A percentile compares a stretch with the other conserved stretches of the same genome.
Evolutionary conservation across 2,329 filamentous ascomycete genomes (phyloP).

Genomic region (Trichothecium roseum): DNA sequence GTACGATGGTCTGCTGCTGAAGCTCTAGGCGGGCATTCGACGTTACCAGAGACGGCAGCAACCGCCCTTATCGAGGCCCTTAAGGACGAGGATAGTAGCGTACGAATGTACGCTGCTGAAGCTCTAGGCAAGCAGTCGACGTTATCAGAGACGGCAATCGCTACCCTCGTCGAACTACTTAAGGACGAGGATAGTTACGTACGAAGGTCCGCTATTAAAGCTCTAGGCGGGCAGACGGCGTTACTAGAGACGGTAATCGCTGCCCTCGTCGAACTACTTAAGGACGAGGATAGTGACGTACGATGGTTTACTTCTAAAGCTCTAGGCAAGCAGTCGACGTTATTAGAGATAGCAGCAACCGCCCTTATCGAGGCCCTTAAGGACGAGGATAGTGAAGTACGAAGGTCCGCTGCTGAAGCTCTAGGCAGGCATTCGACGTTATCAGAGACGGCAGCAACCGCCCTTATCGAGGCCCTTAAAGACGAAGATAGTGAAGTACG

Average conservation of each 20-base stretch:
- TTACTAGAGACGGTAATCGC: not conserved
- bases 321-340: conserved; percentile 2
- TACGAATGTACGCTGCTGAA: not conserved
- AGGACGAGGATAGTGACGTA: not conserved
- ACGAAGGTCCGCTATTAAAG: not conserved
- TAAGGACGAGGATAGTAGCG: not conserved
- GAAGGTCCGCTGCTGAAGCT: no score
- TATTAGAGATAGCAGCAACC: conserved; percentile 1
- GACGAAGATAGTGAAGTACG: not conserved
- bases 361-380: not conserved
- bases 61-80: not conserved
- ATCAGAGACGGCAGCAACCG: not conserved
- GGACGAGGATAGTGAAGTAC: not conserved
- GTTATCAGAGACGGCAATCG: not conserved
- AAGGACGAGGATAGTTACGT: not conserved
- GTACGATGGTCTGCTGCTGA: not conserved
- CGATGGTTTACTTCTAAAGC: not conserved
- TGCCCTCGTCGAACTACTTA: not conserved
- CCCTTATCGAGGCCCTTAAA: not conserved
- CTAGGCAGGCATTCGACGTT: conserved; percentile 2
- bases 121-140: conserved; percentile 3
- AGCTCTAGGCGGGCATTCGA: conserved; percentile 1
- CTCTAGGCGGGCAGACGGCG: not conserved
- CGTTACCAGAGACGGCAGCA: not conserved
- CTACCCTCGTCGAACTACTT: not conserved